Evolutionary conservation across 2,329 filamentous ascomycete species (phyloP), one percentile per base, ranked within the genome.

Genomic region (Eutypella sp.): DNA sequence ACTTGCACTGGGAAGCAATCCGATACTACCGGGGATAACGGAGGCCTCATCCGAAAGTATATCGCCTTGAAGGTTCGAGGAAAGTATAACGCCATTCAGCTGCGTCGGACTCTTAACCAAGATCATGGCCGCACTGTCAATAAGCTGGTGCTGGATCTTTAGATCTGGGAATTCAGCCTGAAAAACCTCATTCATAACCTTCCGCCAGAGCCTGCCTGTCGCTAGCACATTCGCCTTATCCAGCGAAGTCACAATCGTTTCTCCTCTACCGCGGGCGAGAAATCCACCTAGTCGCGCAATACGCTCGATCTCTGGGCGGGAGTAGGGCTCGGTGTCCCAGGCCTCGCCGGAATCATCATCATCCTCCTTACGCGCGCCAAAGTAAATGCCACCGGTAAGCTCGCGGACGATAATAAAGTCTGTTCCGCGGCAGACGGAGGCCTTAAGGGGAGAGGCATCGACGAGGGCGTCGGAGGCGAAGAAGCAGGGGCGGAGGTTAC

Each of bases 171-270:
- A 97, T 75, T 96, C 92, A 54, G 84, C 84, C 56, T 77, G 79
- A 78, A 96, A 92, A 47, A 90, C 78, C 71, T 96, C 88, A 33
- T 80, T 83, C 38, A 96, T 86, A 2, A 87, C 86, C 73, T 88
- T 91, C 50, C 92, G 78, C 92, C 92, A 97, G 59, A 97, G 73
- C 37, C 92, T 75, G 63, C 84, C 89, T 11, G 91, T 96, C 2
- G 92, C 92, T 53, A 97, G 79, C 42, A 97, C 92, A 63, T 97
- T 97, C 45, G 92, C 93, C 82, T 97, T 97, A 71, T 97, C 93
- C 61, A 96, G 72, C 63, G 82, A 89, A 84, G 82, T 89, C 40
- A 96, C 89, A 45, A 85, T 85, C 29, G 18, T 82, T 83, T 61
- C 96, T 84, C 69, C 97, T 96, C 41, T 91, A 96, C 67, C 83